phyloP scores from a whole-genome alignment of 345 rosid genomes.

The Excoecaria agallocha region DNA sequence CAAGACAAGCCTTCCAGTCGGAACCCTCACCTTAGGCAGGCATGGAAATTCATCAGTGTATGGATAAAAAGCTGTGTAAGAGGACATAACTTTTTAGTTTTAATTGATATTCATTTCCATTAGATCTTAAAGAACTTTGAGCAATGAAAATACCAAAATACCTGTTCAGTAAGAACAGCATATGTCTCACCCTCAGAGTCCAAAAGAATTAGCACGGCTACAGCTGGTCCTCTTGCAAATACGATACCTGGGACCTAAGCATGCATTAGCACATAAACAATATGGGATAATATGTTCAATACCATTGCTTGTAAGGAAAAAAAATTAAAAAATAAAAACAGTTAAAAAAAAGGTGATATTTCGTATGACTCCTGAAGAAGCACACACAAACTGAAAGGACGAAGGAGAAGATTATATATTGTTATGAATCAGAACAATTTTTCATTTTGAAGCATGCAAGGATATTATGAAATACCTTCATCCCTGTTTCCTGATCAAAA shows the following conservation, averaged over 20 bases:
- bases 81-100: not conserved
- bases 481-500: constrained; percentile 54
- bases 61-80: not conserved
- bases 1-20: constrained; percentile 69
- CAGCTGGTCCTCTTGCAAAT: constrained; percentile 94
- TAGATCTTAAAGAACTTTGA: not conserved
- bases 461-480: constrained; percentile 53
- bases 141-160: constrained; percentile 8
- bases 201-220: constrained; percentile 77
- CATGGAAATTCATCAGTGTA: constrained; percentile 9
- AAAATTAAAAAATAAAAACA: no score
- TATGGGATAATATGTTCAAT: not conserved
- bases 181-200: constrained; percentile 61
- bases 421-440: not conserved
- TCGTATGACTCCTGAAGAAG: not conserved
- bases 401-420: not conserved
- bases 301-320: not conserved
- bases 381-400: not conserved
- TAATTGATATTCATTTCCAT: constrained; percentile 6
- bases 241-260: constrained; percentile 93
- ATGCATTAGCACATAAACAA: constrained; percentile 31
- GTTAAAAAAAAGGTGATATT: not conserved
- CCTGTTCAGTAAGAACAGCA: constrained; percentile 96
- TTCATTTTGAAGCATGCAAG: not conserved
- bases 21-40: constrained; percentile 74